Conservation (phyloP, 2,329 filamentous ascomycete genomes). For the Ceratocystis huliohia region DNA sequence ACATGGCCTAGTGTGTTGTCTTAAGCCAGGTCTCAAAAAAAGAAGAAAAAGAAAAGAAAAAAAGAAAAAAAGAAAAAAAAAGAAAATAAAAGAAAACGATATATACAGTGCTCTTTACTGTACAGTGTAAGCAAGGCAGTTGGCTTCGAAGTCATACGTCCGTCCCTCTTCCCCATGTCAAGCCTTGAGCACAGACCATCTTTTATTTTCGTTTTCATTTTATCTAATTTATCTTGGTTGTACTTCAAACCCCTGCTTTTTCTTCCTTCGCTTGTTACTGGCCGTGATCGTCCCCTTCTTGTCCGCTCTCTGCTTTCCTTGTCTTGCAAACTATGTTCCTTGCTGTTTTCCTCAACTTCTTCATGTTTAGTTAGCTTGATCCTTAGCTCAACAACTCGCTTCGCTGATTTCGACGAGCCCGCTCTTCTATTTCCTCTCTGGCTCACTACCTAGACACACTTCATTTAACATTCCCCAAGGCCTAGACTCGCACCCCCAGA, state of each 20-base stretch:
- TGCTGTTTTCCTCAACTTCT: neutral
- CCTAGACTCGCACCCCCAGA: too few relatives aligned
- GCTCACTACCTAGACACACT: neutral
- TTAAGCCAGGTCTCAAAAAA: too few relatives aligned
- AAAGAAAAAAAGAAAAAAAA: too few relatives aligned
- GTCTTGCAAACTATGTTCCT: neutral
- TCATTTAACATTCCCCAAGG: neutral
- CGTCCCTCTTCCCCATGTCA: neutral
- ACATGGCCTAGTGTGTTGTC: too few relatives aligned
- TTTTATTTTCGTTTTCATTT: neutral
- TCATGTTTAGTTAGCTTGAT: neutral
- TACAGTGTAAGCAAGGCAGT: neutral
- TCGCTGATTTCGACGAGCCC: neutral
- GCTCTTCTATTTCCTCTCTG: neutral
- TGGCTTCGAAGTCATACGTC: neutral
- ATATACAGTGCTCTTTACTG: neutral
- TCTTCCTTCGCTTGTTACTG: neutral
- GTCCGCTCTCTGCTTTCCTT: neutral
- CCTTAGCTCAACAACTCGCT: neutral
- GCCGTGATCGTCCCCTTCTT: neutral
- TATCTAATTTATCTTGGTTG: neutral
- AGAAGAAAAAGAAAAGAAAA: too few relatives aligned
- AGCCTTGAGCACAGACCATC: neutral
- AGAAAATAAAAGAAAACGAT: neutral
- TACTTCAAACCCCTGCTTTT: constrained; percentile 7